These are phyloP conservation scores for Penicillium simplicissimum DNA, from an alignment of 495 filamentous ascomycete species.

Conservation along the genomic window DNA sequence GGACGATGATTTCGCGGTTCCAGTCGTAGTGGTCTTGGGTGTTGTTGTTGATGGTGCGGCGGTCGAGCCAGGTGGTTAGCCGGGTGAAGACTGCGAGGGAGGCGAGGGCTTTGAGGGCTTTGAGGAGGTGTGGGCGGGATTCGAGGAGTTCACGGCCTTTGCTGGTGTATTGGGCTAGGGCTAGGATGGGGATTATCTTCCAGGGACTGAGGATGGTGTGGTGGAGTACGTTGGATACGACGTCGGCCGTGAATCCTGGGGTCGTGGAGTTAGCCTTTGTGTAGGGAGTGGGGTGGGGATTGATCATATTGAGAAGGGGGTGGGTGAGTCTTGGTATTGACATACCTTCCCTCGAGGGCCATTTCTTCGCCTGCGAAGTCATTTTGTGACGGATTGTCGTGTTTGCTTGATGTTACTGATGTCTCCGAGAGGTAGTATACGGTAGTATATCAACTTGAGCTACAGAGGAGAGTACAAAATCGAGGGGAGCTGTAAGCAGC, in stretches of 20 bases:
- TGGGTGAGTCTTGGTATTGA: background rate
- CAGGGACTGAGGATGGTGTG: constrained; percentile 60
- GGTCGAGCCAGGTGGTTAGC: constrained; percentile 52
- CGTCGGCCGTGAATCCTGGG: constrained; percentile 63
- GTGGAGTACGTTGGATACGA: constrained; percentile 53
- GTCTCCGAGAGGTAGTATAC: no score
- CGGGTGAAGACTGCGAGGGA: constrained; percentile 49
- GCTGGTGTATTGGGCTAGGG: constrained; percentile 59
- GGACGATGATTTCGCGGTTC: constrained; percentile 66
- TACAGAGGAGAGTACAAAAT: background rate
- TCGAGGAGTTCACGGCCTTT: constrained; percentile 53
- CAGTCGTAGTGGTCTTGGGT: constrained; percentile 63
- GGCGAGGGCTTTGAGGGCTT: constrained; percentile 28
- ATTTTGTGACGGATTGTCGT: constrained; percentile 12
- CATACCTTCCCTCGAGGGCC: constrained; percentile 39
- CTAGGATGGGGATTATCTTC: constrained; percentile 56
- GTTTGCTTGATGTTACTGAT: background rate
- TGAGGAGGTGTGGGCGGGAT: constrained; percentile 41
- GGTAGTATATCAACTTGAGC: no score
- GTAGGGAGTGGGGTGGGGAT: background rate
- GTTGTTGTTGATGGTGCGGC: constrained; percentile 61
- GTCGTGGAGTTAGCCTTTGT: background rate
- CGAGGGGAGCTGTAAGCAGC: background rate
- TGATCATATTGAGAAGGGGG: background rate
- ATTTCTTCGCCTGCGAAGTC: constrained; percentile 24